Percentiles rank a stretch among this genome's conserved stretches.
These are phyloP conservation scores for Oryza nivara DNA, from an alignment of 176 grass and related monocot genomes.

Conservation along the genomic window DNA sequence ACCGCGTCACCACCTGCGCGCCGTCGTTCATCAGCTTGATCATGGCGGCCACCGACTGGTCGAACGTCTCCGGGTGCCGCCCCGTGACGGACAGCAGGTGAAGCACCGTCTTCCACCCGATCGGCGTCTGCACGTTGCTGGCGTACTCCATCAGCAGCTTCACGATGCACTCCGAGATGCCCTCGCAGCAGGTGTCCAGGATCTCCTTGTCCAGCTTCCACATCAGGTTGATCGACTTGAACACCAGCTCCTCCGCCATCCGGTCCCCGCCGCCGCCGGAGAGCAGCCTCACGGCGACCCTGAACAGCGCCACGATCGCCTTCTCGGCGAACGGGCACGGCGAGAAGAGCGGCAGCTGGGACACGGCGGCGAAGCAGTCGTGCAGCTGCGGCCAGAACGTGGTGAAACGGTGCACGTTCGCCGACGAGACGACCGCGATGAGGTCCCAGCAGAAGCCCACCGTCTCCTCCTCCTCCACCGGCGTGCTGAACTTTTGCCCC, in stretches of 20 bases:
- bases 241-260: constrained; percentile 70
- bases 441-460: constrained; percentile 94
- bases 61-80: constrained; percentile 91
- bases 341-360: constrained; percentile 80
- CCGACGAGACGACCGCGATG: constrained; percentile 43
- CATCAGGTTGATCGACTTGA: constrained; percentile 71
- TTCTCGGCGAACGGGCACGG: constrained; percentile 89
- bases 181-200: constrained; percentile 78
- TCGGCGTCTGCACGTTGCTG: constrained; percentile 54
- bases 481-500: constrained; percentile 94
- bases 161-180: constrained; percentile 58
- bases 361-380: constrained; percentile 73
- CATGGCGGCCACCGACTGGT: constrained; percentile 67
- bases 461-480: constrained; percentile 86
- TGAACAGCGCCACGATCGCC: constrained; percentile 77
- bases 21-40: constrained; percentile 74
- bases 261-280: constrained; percentile 36
- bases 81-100: constrained; percentile 73
- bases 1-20: constrained; percentile 47
- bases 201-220: constrained; percentile 95
- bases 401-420: constrained; percentile 69
- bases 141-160: constrained; percentile 58
- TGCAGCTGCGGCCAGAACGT: constrained; percentile 76
- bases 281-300: constrained; percentile 60
- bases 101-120: constrained; percentile 86